Conservation (phyloP, 257 asterid genomes). For the Linderniella brevidens region DNA sequence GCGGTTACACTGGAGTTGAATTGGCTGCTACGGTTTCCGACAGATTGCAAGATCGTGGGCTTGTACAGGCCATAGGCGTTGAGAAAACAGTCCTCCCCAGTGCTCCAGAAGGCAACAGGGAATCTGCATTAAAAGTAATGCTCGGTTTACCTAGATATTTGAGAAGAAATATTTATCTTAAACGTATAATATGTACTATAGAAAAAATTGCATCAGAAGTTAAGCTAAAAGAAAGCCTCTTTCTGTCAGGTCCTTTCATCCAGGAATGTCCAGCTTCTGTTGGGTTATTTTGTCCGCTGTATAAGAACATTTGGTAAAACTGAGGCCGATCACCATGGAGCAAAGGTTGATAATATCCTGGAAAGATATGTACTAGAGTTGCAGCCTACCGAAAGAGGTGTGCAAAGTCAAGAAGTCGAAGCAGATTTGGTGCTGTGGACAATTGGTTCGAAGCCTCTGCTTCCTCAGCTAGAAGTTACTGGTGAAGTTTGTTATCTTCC, state of each 20-base stretch:
- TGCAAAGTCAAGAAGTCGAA: constrained; percentile 28
- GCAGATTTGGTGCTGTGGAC: constrained; percentile 92
- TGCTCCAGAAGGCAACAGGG: constrained; percentile 87
- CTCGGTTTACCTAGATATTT: neutral
- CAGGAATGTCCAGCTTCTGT: constrained; percentile 66
- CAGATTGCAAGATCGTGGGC: constrained; percentile 63
- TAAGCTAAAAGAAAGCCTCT: no score
- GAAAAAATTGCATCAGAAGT: no score
- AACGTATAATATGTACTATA: no score
- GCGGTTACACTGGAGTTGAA: constrained; percentile 94
- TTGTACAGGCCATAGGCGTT: constrained; percentile 72
- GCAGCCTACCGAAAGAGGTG: constrained; percentile 70
- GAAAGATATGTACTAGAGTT: constrained; percentile 45
- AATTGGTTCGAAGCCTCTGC: constrained; percentile 71
- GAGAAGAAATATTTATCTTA: no score
- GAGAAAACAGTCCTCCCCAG: constrained; percentile 50
- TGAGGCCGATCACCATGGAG: constrained; percentile 12
- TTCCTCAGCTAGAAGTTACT: constrained; percentile 35
- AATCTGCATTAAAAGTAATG: constrained; percentile 70
- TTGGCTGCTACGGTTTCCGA: constrained; percentile 90
- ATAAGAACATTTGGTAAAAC: constrained; percentile 28
- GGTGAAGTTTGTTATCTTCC: constrained; percentile 46
- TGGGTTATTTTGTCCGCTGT: constrained; percentile 70
- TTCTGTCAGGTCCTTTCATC: constrained; percentile 69
- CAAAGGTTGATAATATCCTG: constrained; percentile 18